These are phyloP conservation scores for Pseudogymnoascus sp. DNA, from an alignment of 2,329 filamentous ascomycete species.

Conservation along the genomic window DNA sequence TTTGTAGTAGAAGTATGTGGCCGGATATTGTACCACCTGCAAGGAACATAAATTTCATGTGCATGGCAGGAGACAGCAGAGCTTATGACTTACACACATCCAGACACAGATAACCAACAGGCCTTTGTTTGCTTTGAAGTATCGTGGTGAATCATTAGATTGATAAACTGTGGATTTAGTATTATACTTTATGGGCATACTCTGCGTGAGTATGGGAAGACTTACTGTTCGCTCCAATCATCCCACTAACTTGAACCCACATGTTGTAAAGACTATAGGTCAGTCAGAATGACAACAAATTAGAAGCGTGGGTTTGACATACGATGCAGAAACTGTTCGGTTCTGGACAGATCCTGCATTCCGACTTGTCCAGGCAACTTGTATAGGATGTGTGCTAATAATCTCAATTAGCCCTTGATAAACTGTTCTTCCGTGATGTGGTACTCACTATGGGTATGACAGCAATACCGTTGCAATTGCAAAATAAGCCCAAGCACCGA, in stretches of 20 bases:
- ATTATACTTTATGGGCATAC: not conserved
- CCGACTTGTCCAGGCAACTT: slow-evolving; percentile 42
- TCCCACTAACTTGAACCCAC: not conserved
- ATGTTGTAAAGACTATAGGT: not conserved
- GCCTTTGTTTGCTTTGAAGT: not conserved
- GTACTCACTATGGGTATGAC: slow-evolving; percentile 10
- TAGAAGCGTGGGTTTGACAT: not conserved
- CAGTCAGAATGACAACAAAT: not conserved
- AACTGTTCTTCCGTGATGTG: not conserved
- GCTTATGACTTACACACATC: not conserved
- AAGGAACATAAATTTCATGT: not conserved
- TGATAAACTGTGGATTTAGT: not conserved
- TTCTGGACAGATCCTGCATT: slow-evolving; percentile 57
- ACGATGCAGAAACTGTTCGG: slow-evolving; percentile 40
- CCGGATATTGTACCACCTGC: not conserved
- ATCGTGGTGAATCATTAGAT: not conserved
- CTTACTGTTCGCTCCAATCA: not conserved
- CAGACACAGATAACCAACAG: not conserved
- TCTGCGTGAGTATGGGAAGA: not conserved
- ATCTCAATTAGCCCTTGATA: not conserved
- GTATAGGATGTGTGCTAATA: slow-evolving; percentile 17
- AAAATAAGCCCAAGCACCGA: slow-evolving; percentile 23
- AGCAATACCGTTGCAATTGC: slow-evolving; percentile 27
- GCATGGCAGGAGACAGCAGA: not conserved
- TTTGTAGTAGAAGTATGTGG: not conserved